These are phyloP conservation scores for Pseudogymnoascus destructans DNA, from an alignment of 2,329 filamentous ascomycete genomes.

Conservation along the genomic window DNA sequence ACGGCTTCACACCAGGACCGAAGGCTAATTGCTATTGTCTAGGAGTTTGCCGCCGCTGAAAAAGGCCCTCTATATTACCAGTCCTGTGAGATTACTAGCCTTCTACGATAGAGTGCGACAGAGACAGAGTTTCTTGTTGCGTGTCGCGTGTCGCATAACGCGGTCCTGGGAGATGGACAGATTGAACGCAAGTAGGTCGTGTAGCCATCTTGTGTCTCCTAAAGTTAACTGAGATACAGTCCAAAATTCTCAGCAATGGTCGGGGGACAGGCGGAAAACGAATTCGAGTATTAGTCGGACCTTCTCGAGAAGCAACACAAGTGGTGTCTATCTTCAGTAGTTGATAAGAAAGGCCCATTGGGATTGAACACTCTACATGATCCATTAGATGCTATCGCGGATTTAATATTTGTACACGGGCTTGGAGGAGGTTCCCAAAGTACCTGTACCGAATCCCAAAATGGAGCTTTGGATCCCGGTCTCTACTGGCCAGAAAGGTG, in stretches of 20 bases:
- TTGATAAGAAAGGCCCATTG: neutral
- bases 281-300: neutral
- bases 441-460: slow-evolving; percentile 26
- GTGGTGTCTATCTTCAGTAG: neutral
- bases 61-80: too few relatives aligned
- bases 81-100: too few relatives aligned
- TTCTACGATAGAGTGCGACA: too few relatives aligned
- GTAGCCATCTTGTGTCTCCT: neutral
- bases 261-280: neutral
- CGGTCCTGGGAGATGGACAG: neutral
- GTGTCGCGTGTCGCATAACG: neutral
- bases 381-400: slow-evolving; percentile 13
- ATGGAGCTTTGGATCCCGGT: neutral
- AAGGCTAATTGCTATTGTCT: too few relatives aligned
- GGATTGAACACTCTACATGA: neutral
- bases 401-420: slow-evolving; percentile 31
- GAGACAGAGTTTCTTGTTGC: too few relatives aligned
- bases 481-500: slow-evolving; percentile 28
- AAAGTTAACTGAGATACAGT: neutral
- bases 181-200: neutral
- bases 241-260: neutral
- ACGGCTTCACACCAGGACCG: too few relatives aligned
- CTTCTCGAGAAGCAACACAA: neutral
- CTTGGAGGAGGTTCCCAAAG: slow-evolving; percentile 27
- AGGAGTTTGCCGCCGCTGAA: too few relatives aligned